Base-by-base conservation (phyloP, 345 rosid genomes). In the Capsella bursapastoris region DNA sequence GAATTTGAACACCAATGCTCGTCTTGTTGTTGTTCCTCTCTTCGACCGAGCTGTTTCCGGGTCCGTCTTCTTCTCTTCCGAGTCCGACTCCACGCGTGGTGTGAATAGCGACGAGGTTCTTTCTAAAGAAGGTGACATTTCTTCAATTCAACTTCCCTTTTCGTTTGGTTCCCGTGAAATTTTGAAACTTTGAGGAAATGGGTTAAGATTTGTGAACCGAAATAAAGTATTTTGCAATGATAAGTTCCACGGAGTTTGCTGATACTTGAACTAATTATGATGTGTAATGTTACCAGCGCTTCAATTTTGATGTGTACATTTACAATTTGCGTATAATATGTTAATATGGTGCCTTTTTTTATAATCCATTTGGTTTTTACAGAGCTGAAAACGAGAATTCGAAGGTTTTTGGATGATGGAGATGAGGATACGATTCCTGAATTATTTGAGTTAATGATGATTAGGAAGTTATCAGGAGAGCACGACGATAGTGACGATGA, bases 301-400 rank as follows among this genome's bases (percentile, higher is more conserved):
- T 34, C 2, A 6, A 2, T 48, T 5, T 50, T 16, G 0, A 15
- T 35, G 25, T 25, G 0, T 34, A 65, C 49, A n/a, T 22, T 35
- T 49, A 50, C 4, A 59, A 15, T 62, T 43, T 61, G 35, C 3
- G 64, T 53, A 14, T 13, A 13, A 28, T 65, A 12, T 34, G 2
- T 22, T 22, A 34, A 34, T 57, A 29, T 22, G 22, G 45, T 15
- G 18, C 5, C 2, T 7, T 12, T 5, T 28, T 27, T 3, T 15
- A 18, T 31, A 4, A 13, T 7, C 44, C 5, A 22, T 31, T 69
- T 55, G 10, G 41, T 22, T 2, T 53, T 72, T 47, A 2, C 81
- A 91, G 97, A 88, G 83, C 83, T 91, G 62, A 89, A 82, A 67
- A 75, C 31, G 68, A 79, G 80, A 64, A 86, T 91, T 51, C 68